Evolutionary conservation across 805 yeast genomes (phyloP), one percentile per base, ranked within the genome.

Genomic region (Metschnikowia borealis): DNA sequence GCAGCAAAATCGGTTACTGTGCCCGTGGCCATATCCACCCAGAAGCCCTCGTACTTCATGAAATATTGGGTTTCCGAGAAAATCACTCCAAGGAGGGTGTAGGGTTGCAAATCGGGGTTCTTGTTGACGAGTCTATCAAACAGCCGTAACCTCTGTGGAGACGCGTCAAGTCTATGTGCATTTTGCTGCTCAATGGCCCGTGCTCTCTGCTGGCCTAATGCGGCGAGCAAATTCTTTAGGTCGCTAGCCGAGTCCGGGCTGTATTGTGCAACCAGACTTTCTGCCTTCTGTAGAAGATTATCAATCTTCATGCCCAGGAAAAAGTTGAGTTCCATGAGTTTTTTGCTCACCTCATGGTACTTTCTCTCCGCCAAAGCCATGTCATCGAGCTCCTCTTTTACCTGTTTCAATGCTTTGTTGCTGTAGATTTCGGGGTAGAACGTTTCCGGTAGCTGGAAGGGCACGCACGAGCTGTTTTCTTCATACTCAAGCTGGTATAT

Each of bases 271-370:
- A 70, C 44, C 46, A 62, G 58, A 3, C 53, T 48, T 5, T 61
- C 55, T 1, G 69, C 49, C 11, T 60, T 61, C 26, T 53, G 53
- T 26, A 73, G 53, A 23, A 73, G 56, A 1, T 56, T 53, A 36
- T 59, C 64, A 21, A 73, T 62, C 18, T 62, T 60, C 54, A 71
- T 72, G 1, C 78, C 78, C 54, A 70, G 74, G 51, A 72, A 73
- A 29, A 72, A 64, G 53, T 61, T 71, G 39, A 64, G 52, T 6
- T 57, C 55, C 69, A 72, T 65, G 23, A 71, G 59, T 34, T 63
- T 57, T 23, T 61, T 59, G 33, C 65, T 60, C 11, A 62, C 48
- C 26, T 51, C 52, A 7, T 52, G 54, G 38, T 69, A 61, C 6
- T 56, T 56, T 32, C 52, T 37, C 15, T 57, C 56, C 6, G 56